Evolutionary conservation across 2,329 filamentous ascomycete species (phyloP).

Genomic region (Aureobasidium vineae): DNA sequence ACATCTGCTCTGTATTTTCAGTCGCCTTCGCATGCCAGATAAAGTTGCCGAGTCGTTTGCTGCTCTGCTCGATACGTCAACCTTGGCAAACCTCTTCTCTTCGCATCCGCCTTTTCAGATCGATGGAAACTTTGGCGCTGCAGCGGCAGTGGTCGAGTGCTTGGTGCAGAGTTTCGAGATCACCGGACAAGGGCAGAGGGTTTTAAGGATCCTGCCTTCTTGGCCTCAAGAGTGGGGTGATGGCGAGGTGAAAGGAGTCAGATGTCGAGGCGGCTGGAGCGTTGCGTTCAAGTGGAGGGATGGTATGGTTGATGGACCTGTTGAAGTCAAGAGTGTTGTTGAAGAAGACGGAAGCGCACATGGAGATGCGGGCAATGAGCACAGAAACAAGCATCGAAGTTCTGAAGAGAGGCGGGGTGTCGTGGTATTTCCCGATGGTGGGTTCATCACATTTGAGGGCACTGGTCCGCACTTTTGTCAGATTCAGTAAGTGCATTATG

Average conservation of each 20-base stretch:
- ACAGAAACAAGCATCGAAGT: too few relatives aligned
- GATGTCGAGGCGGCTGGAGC: slow-evolving; percentile 10
- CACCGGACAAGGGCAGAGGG: not conserved
- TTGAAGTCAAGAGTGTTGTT: slow-evolving; percentile 29
- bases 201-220: not conserved
- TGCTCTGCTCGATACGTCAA: not conserved
- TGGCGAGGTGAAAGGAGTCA: not conserved
- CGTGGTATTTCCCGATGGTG: not conserved
- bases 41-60: not conserved
- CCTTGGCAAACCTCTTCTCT: not conserved
- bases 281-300: not conserved
- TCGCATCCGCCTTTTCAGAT: slow-evolving; percentile 17
- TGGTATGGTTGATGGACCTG: not conserved
- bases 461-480: not conserved
- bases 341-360: too few relatives aligned
- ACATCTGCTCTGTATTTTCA: not conserved
- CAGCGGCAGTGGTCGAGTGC: not conserved
- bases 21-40: not conserved
- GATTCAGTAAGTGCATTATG: not conserved
- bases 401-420: not conserved
- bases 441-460: not conserved
- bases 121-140: slow-evolving; percentile 13
- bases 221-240: not conserved
- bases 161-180: slow-evolving; percentile 21
- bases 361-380: not conserved